Percentiles rank a stretch among this genome's conserved stretches.
Conservation (phyloP, 2,329 filamentous ascomycete species). For the Sclerotinia glacialis region DNA sequence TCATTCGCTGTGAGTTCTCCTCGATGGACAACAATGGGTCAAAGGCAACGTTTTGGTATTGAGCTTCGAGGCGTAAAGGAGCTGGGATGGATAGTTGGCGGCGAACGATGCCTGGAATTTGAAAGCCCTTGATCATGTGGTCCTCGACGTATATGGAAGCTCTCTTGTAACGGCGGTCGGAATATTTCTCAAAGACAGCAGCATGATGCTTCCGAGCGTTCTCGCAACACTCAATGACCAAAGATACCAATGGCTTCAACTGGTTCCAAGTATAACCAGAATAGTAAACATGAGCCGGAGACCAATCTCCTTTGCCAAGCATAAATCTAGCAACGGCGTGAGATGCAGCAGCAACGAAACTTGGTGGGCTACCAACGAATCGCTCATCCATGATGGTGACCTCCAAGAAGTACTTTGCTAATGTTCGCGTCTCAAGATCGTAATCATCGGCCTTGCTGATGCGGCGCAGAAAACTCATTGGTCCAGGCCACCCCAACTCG, state of each 20-base stretch:
- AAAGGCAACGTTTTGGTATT: conserved; percentile 11
- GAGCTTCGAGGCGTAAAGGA: neutral
- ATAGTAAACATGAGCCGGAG: conserved; percentile 81
- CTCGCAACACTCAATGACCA: conserved; percentile 85
- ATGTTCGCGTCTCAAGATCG: conserved; percentile 87
- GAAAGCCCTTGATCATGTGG: conserved; percentile 63
- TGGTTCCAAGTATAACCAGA: conserved; percentile 90
- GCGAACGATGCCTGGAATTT: conserved; percentile 39
- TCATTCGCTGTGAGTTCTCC: conserved; percentile 33
- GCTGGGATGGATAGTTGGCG: conserved; percentile 16
- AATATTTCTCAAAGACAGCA: conserved; percentile 90
- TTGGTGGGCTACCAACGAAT: conserved; percentile 87
- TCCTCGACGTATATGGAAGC: conserved; percentile 76
- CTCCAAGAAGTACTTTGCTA: conserved; percentile 97
- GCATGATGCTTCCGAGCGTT: conserved; percentile 76
- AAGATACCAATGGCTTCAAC: conserved; percentile 70
- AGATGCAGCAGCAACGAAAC: conserved; percentile 85
- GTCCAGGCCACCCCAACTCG: conserved; percentile 95
- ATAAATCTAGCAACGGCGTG: conserved; percentile 89
- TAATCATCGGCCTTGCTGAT: conserved; percentile 99
- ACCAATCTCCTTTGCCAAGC: conserved; percentile 88
- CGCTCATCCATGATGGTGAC: conserved; percentile 97
- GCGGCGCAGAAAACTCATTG: conserved; percentile 94
- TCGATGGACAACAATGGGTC: conserved; percentile 21
- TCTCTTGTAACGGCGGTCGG: conserved; percentile 80